phyloP scores from a whole-genome alignment of 1,284 basidiomycete species.

The Exobasidium cylindrosporum region DNA sequence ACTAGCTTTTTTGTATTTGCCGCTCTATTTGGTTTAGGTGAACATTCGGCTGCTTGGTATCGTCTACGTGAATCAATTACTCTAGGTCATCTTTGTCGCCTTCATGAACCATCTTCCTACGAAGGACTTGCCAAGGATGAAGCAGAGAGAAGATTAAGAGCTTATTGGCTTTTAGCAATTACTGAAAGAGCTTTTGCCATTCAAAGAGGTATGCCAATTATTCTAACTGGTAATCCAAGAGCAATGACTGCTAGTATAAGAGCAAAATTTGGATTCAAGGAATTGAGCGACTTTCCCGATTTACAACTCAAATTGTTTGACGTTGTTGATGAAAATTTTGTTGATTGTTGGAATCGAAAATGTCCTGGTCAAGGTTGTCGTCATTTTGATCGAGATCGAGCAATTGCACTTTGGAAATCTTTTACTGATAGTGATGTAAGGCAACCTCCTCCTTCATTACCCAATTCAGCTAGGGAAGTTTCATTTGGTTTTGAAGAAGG shows the following conservation, averaged over 20 bases:
- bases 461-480: background rate
- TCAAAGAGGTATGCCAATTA: constrained; percentile 35
- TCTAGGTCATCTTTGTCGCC: constrained; percentile 40
- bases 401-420: constrained; percentile 31
- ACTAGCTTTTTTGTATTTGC: constrained; percentile 47
- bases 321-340: constrained; percentile 40
- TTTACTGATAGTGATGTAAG: constrained; percentile 28
- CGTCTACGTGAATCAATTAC: constrained; percentile 43
- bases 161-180: constrained; percentile 48
- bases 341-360: constrained; percentile 45
- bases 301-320: constrained; percentile 20
- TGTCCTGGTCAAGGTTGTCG: constrained; percentile 33
- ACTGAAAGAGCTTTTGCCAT: constrained; percentile 47
- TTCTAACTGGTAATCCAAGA: constrained; percentile 38
- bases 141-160: constrained; percentile 41
- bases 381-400: constrained; percentile 27
- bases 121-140: constrained; percentile 43
- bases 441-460: background rate
- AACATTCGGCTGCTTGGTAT: constrained; percentile 44
- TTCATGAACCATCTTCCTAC: constrained; percentile 45
- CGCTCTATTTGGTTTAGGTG: constrained; percentile 37
- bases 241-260: constrained; percentile 31
- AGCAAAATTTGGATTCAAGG: constrained; percentile 28
- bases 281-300: constrained; percentile 38
- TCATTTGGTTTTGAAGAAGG: background rate